A percentile compares a stretch with the other conserved stretches of the same genome.
phyloP scores from a whole-genome alignment of 2,329 filamentous ascomycete genomes.

The Talaromyces sp. region DNA sequence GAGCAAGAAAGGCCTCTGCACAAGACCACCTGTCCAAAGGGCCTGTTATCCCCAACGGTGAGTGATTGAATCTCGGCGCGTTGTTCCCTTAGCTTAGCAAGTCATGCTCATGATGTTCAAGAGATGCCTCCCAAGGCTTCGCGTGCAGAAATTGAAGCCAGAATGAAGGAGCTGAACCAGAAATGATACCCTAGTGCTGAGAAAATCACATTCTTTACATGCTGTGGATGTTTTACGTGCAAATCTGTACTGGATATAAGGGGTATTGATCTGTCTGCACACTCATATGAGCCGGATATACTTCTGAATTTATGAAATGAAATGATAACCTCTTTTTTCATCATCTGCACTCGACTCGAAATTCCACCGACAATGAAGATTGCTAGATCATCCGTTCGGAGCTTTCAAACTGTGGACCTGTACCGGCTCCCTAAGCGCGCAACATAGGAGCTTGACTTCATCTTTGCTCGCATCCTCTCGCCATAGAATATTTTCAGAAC shows the following conservation, averaged over 20 bases:
- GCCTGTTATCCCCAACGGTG: conserved; percentile 41
- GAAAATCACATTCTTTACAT: neutral
- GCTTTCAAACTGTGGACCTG: too few relatives aligned
- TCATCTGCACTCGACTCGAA: too few relatives aligned
- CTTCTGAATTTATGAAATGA: too few relatives aligned
- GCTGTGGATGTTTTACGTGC: neutral
- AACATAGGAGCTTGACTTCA: neutral
- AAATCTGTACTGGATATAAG: too few relatives aligned
- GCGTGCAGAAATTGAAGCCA: conserved; percentile 63
- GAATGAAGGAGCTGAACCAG: conserved; percentile 63
- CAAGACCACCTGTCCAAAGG: conserved; percentile 39
- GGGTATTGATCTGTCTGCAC: too few relatives aligned
- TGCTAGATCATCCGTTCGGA: too few relatives aligned
- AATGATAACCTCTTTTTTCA: too few relatives aligned
- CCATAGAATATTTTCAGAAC: conserved; percentile 42
- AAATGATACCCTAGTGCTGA: too few relatives aligned
- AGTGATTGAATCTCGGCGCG: conserved; percentile 13
- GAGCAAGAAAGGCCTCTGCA: conserved; percentile 31
- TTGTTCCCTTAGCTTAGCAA: conserved; percentile 12
- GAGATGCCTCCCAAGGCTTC: conserved; percentile 42
- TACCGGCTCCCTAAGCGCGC: neutral
- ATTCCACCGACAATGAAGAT: too few relatives aligned
- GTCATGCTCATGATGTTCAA: conserved; percentile 17
- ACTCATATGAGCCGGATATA: too few relatives aligned
- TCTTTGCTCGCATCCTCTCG: neutral